Conservation (phyloP, 1,284 basidiomycete genomes). For the Tausonia pullulans region DNA sequence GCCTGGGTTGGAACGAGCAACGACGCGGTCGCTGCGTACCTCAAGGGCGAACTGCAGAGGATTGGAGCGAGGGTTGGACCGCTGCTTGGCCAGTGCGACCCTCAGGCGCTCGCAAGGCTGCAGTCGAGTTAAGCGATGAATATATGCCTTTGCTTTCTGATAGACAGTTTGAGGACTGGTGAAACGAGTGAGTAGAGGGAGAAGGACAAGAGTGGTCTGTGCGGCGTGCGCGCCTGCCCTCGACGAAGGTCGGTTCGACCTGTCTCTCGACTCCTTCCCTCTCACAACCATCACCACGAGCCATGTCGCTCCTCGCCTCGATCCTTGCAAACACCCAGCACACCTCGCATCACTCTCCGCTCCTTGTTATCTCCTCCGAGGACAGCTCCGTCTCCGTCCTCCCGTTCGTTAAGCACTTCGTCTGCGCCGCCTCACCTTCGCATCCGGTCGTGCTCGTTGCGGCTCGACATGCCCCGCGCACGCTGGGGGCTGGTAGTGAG, state of each 20-base stretch:
- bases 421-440: neutral
- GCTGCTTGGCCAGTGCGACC: neutral
- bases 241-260: too few relatives aligned
- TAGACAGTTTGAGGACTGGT: too few relatives aligned
- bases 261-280: neutral
- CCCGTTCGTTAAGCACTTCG: conserved; percentile 1
- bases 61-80: neutral
- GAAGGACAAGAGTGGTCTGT: too few relatives aligned
- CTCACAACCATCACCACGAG: neutral
- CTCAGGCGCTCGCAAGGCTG: neutral
- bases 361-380: conserved; percentile 9
- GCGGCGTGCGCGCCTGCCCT: too few relatives aligned
- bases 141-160: too few relatives aligned
- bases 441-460: conserved; percentile 3
- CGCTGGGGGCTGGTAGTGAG: neutral
- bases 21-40: conserved; percentile 1
- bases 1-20: conserved; percentile 28
- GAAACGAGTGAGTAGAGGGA: too few relatives aligned
- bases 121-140: neutral
- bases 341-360: neutral
- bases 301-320: neutral
- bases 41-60: conserved; percentile 3
- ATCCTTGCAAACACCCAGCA: conserved; percentile 8
- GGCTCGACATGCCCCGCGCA: neutral
- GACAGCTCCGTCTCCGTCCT: conserved; percentile 10